A percentile compares a stretch with the other conserved stretches of the same genome.
Evolutionary conservation across 768 basidiomycete genomes (phyloP).

Genomic region (Botryobasidium botryosum): DNA sequence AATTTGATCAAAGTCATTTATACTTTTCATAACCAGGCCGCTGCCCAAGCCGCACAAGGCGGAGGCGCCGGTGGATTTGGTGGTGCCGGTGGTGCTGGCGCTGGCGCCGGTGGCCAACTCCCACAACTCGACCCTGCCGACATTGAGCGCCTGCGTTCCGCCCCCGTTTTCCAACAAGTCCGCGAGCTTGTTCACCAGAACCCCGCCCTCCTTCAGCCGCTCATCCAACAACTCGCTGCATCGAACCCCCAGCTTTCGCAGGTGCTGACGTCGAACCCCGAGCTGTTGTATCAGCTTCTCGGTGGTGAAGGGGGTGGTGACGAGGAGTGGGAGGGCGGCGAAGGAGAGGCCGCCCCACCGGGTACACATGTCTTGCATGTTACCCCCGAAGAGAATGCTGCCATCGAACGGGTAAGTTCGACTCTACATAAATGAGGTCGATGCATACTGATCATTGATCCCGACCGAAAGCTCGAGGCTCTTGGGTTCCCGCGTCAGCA

Average conservation of each 20-base stretch:
- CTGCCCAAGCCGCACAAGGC: constrained; percentile 19
- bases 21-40: constrained; percentile 10
- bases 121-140: constrained; percentile 30
- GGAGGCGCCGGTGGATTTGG: constrained; percentile 23
- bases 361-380: constrained; percentile 54
- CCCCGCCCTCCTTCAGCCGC: constrained; percentile 56
- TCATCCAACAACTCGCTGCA: constrained; percentile 67
- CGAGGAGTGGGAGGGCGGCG: constrained; percentile 23
- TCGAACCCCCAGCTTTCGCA: constrained; percentile 64
- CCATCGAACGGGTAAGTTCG: constrained; percentile 78
- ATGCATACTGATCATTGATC: not conserved
- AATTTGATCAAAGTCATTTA: not conserved
- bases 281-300: constrained; percentile 46
- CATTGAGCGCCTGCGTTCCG: constrained; percentile 31
- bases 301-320: constrained; percentile 26
- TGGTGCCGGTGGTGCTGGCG: constrained; percentile 19
- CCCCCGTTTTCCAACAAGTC: constrained; percentile 53
- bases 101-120: constrained; percentile 17
- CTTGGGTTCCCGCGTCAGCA: constrained; percentile 74
- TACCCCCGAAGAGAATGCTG: constrained; percentile 73
- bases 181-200: constrained; percentile 59
- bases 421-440: too few species aligned
- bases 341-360: constrained; percentile 25
- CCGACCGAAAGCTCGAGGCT: constrained; percentile 45
- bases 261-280: constrained; percentile 51